Percentiles rank a stretch among this genome's conserved stretches.
Conservation (phyloP, 2,329 filamentous ascomycete species). For the Xylariaceae sp. region DNA sequence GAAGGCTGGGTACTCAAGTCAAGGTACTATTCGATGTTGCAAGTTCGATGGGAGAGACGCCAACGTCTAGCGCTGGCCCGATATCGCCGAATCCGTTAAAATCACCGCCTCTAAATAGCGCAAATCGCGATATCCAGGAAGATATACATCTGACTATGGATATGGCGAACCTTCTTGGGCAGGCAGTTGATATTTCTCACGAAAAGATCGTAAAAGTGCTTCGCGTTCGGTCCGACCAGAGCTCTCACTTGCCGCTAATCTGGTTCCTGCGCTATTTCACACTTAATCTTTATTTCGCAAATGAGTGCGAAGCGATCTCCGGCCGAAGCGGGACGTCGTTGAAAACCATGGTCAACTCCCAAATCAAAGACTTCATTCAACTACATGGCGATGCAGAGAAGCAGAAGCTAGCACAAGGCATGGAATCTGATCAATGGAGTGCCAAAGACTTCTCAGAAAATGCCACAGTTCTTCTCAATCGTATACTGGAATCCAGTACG, state of each 20-base stretch:
- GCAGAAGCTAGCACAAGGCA: constrained; percentile 72
- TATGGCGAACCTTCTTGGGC: constrained; percentile 74
- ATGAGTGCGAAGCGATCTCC: constrained; percentile 84
- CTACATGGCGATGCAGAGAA: constrained; percentile 71
- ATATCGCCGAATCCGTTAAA: constrained; percentile 50
- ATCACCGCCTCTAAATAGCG: constrained; percentile 56
- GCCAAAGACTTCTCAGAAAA: constrained; percentile 73
- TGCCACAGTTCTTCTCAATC: constrained; percentile 61
- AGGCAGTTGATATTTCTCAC: constrained; percentile 79
- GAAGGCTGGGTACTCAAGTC: constrained; percentile 84
- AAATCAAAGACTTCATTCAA: constrained; percentile 80
- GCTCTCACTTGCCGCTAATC: constrained; percentile 65
- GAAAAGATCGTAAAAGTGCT: constrained; percentile 76
- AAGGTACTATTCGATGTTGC: constrained; percentile 95
- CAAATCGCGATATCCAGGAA: constrained; percentile 61
- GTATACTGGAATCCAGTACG: constrained; percentile 71
- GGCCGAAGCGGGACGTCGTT: constrained; percentile 75
- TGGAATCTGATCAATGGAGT: constrained; percentile 82
- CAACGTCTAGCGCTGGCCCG: constrained; percentile 40
- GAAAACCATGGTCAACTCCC: constrained; percentile 78
- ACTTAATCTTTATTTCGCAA: constrained; percentile 79
- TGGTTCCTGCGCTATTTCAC: constrained; percentile 82
- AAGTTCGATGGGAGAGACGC: constrained; percentile 64
- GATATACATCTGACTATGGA: constrained; percentile 78
- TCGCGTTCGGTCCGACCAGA: constrained; percentile 76